Base-by-base conservation (phyloP, 139 green algal species). In the Choricystis sp. region DNA sequence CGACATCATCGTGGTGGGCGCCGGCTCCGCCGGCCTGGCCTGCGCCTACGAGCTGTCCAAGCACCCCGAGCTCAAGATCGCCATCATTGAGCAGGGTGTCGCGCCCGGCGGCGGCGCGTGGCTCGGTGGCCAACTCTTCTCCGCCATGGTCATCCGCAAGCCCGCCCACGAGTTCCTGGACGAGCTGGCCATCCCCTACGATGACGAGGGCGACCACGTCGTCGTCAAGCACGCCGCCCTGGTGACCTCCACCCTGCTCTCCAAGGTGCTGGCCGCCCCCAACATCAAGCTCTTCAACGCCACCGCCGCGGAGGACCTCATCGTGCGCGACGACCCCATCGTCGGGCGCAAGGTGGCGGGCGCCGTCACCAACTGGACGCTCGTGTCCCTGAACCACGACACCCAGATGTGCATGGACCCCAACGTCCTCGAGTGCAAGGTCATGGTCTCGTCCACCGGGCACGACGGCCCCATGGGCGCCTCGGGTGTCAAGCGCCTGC, bases 241-340 rank as follows among this genome's bases (percentile, higher is more conserved):
- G 27, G 80, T 94, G 62, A 97, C 92, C n/a, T 90, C 88, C 57
- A 97, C 87, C 26, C 76, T 98, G 28, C 81, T 97, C 70, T 83
- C 79, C 67, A 88, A 95, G 72, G 91, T 97, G 26, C 81, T 97
- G 31, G 68, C 75, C 58, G 79, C 83, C 14, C 85, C 85, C 67
- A 97, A 97, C 70, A 78, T 98, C 57, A 97, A 96, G 82, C 85
- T 98, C 3, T 98, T 97, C 88, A 98, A 98, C 76, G 91, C 91
- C 4, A 88, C 83, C 0, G 85, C 85, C 3, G 73, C 60, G 16
- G 78, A 85, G 70, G 80, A 86, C 65, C 81, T 91, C 59, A 74
- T 91, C 23, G 81, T 89, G 27, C 70, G 78, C 59, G 62, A 74
- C 31, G 73, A 82, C n/a, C 31, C 57, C 1, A 57, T 61, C 24